These are phyloP conservation scores for Pyrenophora teres DNA, from an alignment of 2,329 filamentous ascomycete genomes.

Conservation along the genomic window DNA sequence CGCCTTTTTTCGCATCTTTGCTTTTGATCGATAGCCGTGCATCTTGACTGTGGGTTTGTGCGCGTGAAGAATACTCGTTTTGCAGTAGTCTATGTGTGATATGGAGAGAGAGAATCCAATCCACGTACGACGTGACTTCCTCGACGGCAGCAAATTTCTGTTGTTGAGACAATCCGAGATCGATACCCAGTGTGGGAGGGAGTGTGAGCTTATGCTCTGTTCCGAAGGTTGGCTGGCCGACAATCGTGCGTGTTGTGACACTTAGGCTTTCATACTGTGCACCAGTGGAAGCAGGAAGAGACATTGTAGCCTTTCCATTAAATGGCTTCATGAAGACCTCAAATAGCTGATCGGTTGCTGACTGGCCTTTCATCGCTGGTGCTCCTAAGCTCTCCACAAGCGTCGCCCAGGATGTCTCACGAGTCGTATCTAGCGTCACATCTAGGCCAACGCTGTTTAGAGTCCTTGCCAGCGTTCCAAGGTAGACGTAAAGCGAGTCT, in stretches of 20 bases:
- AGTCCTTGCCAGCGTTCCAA: slow-evolving; percentile 27
- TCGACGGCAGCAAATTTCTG: slow-evolving; percentile 36
- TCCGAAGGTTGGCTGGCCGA: slow-evolving; percentile 43
- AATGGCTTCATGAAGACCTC: slow-evolving; percentile 37
- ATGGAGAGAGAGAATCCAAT: slow-evolving; percentile 42
- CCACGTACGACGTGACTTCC: slow-evolving; percentile 39
- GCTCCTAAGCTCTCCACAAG: slow-evolving; percentile 37
- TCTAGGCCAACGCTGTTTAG: slow-evolving; percentile 38
- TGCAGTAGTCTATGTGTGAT: slow-evolving; percentile 37
- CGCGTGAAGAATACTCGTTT: slow-evolving; percentile 27
- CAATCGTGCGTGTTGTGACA: slow-evolving; percentile 39
- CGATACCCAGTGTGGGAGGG: slow-evolving; percentile 32
- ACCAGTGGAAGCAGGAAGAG: slow-evolving; percentile 29
- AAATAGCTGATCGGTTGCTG: slow-evolving; percentile 41
- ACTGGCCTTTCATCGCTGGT: slow-evolving; percentile 31
- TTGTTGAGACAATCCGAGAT: slow-evolving; percentile 36
- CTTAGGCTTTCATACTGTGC: slow-evolving; percentile 28
- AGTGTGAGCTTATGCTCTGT: slow-evolving; percentile 42
- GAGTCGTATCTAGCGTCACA: slow-evolving; percentile 30
- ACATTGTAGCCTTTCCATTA: slow-evolving; percentile 35
- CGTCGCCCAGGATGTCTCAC: slow-evolving; percentile 35
- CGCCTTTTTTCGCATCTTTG: slow-evolving; percentile 27
- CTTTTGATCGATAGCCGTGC: slow-evolving; percentile 30
- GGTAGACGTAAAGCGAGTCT: slow-evolving; percentile 42
- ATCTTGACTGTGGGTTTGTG: slow-evolving; percentile 25